Base-by-base conservation (phyloP, 495 filamentous ascomycete species). In the Podospora comata region DNA sequence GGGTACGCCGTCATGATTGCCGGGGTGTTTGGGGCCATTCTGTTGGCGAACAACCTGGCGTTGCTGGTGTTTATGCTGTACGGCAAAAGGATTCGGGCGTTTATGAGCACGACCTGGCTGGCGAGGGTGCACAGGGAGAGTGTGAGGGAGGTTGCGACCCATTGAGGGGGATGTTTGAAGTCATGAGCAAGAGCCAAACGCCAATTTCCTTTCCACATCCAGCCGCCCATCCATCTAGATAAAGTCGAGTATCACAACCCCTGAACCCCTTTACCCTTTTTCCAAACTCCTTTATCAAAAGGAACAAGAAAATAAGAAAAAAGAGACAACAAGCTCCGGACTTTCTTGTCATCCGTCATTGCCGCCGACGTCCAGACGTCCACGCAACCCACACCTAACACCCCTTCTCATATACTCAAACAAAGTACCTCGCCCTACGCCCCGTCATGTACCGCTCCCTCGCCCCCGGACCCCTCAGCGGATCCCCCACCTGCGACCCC, bases 1-100 rank as follows among this genome's bases (percentile, higher is more conserved):
- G 87, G 87, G 7, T 89, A 87, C 72, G 85, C 79, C 2, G 80
- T 82, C 13, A 82, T 89, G 20, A 86, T 90, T 72, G 79, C 84
- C 5, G 87, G 87, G 0, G 82, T 86, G 2, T 89, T 90, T 72
- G 79, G 80, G 30, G 82, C 72, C 0, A 79, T 89, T 15, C 65
- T 88, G 60, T 71, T 87, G 64, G 80, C 74, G 32, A 90, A 89
- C 74, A 89, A 89, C 71, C 67, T 88, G 53, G 70, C 76, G 23
- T 67, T 89, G 27, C 60, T 87, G 18, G 69, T 85, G 16, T 89
- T 89, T 70, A 82, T 88, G 81, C 0, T 85, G 5, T 85, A 77
- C 74, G 86, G 87, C 16, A 89, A 88, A 78, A 78, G 64, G 34
- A 87, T 88, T 71, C 72, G 86, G 62, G 75, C 66, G 18, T 82